A percentile compares a stretch with the other conserved stretches of the same genome.
phyloP scores from a whole-genome alignment of 1,284 basidiomycete species.

The Rhodotorula sp. region DNA sequence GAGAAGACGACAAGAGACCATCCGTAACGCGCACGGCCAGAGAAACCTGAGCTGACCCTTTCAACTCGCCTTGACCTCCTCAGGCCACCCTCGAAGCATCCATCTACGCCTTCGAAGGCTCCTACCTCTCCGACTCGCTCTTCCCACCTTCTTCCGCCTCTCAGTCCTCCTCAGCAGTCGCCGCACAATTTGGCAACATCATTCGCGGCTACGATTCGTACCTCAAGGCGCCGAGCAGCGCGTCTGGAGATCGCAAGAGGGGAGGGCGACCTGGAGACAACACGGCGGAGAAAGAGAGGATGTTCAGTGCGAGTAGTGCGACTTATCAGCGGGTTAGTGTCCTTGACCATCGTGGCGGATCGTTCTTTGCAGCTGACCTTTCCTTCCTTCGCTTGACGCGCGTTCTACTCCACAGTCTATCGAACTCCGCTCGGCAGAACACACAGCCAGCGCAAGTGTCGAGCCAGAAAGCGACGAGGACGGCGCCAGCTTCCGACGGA shows the following conservation, averaged over 20 bases:
- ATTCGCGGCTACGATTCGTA: slow-evolving; percentile 50
- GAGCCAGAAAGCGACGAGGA: slow-evolving; percentile 22
- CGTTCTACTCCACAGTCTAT: slow-evolving; percentile 11
- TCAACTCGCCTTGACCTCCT: not conserved
- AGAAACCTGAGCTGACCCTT: not conserved
- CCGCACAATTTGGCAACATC: slow-evolving; percentile 44
- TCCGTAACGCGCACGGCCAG: too few relatives aligned
- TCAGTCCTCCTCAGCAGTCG: slow-evolving; percentile 23
- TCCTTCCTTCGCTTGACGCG: not conserved
- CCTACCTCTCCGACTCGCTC: slow-evolving; percentile 50
- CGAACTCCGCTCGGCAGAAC: slow-evolving; percentile 20
- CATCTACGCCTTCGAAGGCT: slow-evolving; percentile 55
- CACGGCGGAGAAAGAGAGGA: slow-evolving; percentile 50
- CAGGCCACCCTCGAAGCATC: slow-evolving; percentile 53
- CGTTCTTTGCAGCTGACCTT: not conserved
- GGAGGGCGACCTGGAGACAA: slow-evolving; percentile 39
- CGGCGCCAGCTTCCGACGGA: not conserved
- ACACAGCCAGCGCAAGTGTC: not conserved
- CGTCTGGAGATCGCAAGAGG: slow-evolving; percentile 27
- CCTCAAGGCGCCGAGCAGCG: slow-evolving; percentile 48
- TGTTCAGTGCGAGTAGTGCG: slow-evolving; percentile 52
- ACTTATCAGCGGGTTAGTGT: slow-evolving; percentile 51
- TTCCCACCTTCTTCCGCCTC: slow-evolving; percentile 18
- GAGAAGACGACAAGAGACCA: too few relatives aligned
- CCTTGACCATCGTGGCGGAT: too few relatives aligned